Conservation (phyloP, 352 stramenopile species). For the Sclerospora graminicola region DNA sequence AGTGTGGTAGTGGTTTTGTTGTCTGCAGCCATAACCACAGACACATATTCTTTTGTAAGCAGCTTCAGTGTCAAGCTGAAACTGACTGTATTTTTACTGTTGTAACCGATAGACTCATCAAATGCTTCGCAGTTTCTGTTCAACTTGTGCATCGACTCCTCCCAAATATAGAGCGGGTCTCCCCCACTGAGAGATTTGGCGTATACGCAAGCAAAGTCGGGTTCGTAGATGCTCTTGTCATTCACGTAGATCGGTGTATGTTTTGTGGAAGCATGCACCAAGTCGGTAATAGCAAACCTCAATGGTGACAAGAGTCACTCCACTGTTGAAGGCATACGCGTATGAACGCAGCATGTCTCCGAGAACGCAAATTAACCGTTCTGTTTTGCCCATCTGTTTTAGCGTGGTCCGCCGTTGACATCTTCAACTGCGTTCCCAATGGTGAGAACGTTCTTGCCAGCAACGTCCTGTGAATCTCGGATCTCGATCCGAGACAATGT, state of each 20-base stretch:
- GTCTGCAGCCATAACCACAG: no score
- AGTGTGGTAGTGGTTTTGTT: no score
- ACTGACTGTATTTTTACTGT: no score
- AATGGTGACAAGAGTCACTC: neutral
- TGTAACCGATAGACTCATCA: no score
- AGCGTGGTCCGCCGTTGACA: neutral
- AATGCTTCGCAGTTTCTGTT: no score
- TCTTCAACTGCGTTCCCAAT: neutral
- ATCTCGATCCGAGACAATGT: neutral
- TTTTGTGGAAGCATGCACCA: neutral
- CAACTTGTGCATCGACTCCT: no score
- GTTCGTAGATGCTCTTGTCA: neutral
- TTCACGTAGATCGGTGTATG: neutral
- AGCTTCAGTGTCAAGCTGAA: no score
- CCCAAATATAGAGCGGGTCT: no score
- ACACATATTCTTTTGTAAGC: no score
- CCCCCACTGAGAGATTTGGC: no score
- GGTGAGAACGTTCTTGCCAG: neutral
- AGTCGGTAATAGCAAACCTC: neutral
- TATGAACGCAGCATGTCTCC: neutral
- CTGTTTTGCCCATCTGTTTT: slow-evolving; percentile 2
- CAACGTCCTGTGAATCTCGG: neutral
- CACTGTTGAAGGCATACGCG: neutral
- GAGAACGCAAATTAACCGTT: neutral
- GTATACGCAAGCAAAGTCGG: no score